phyloP scores from a whole-genome alignment of 2,329 filamentous ascomycete species.

The Cryphonectria carpinicola region DNA sequence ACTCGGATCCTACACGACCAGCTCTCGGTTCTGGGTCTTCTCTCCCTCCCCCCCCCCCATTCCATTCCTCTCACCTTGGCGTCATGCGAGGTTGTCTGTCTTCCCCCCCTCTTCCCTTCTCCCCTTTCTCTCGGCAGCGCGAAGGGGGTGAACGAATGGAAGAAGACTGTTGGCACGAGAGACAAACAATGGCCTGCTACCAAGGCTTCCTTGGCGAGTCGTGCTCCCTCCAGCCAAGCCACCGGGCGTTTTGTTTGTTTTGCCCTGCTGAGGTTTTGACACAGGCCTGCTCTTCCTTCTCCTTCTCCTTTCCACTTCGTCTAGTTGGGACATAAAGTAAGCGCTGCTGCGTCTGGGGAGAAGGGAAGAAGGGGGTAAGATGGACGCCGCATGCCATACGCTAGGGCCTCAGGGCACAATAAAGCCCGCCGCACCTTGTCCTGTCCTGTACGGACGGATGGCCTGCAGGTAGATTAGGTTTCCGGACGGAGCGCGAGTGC shows the following conservation, averaged over 20 bases:
- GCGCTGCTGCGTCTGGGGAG: too few species aligned
- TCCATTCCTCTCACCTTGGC: constrained; percentile 2
- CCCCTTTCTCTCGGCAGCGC: background rate
- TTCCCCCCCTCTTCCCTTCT: background rate
- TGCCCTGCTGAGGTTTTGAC: background rate
- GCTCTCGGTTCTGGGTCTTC: background rate
- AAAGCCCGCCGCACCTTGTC: constrained; percentile 1
- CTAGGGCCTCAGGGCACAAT: background rate
- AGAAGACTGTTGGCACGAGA: background rate
- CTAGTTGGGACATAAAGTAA: background rate
- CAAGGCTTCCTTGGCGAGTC: background rate
- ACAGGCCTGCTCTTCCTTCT: background rate
- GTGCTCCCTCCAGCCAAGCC: background rate
- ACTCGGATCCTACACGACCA: constrained; percentile 12
- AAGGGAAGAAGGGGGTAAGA: background rate
- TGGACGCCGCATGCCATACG: background rate
- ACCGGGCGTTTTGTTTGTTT: background rate
- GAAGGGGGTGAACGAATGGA: background rate
- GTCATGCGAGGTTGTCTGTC: constrained; percentile 3
- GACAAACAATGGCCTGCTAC: background rate
- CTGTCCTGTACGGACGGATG: background rate
- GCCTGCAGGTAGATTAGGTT: constrained; percentile 1
- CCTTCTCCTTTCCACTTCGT: background rate
- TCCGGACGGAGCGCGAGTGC: constrained; percentile 14
- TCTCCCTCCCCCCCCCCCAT: background rate